phyloP scores from a whole-genome alignment of 169 alveolate genomes.

The Cryptosporidium sp. region DNA sequence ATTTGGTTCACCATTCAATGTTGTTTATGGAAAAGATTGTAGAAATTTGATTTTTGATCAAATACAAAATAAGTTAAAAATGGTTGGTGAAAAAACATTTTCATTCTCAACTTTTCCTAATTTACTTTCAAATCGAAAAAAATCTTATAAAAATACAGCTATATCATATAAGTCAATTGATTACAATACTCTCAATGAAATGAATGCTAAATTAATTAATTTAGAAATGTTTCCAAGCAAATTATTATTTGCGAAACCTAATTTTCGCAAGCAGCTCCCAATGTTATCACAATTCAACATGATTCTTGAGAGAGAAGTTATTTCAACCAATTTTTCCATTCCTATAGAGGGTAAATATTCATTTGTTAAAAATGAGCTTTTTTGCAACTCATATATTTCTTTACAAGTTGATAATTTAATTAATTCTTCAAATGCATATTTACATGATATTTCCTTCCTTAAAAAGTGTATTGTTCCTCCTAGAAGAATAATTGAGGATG shows the following conservation, averaged over 20 bases:
- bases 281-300: constrained; percentile 21
- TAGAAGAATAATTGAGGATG: constrained; percentile 87
- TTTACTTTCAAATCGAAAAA: neutral
- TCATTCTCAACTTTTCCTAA: constrained; percentile 43
- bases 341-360: constrained; percentile 50
- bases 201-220: neutral
- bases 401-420: constrained; percentile 16
- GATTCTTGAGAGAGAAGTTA: constrained; percentile 1
- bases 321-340: neutral
- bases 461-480: constrained; percentile 84
- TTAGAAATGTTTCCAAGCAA: neutral
- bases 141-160: neutral
- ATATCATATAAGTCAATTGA: neutral
- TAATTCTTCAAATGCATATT: neutral
- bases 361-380: constrained; percentile 20
- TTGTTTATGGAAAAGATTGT: constrained; percentile 50
- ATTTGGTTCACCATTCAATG: constrained; percentile 10
- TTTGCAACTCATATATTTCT: neutral
- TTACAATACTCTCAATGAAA: neutral
- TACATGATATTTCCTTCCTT: constrained; percentile 14
- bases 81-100: neutral
- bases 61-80: neutral
- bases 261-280: neutral
- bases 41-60: constrained; percentile 18
- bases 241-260: neutral